phyloP scores from a whole-genome alignment of 805 yeast species.

The Sugiyamaella mastotermitis region DNA sequence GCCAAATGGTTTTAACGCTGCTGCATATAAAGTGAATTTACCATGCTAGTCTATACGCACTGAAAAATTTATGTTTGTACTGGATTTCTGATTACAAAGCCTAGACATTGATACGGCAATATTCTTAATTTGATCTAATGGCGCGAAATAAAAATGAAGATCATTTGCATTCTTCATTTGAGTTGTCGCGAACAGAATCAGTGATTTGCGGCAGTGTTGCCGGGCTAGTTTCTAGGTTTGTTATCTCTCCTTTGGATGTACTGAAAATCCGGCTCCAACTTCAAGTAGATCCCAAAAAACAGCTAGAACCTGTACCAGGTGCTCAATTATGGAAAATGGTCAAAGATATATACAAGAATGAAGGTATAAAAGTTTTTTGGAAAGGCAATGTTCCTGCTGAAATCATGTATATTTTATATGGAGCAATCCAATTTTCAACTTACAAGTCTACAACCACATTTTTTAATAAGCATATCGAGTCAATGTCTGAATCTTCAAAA shows the following conservation, averaged over 20 bases:
- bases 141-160: conserved; percentile 11
- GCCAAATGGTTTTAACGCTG: too few relatives aligned
- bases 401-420: conserved; percentile 74
- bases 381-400: conserved; percentile 95
- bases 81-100: too few relatives aligned
- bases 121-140: too few relatives aligned
- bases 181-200: conserved; percentile 48
- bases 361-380: conserved; percentile 81
- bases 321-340: conserved; percentile 28
- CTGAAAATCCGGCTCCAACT: conserved; percentile 71
- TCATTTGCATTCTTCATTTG: conserved; percentile 36
- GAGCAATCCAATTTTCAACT: conserved; percentile 76
- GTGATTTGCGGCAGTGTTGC: conserved; percentile 65
- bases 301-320: conserved; percentile 17
- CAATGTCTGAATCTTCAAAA: conserved; percentile 36
- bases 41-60: too few relatives aligned
- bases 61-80: too few relatives aligned
- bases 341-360: conserved; percentile 44
- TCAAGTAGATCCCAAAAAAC: conserved; percentile 28
- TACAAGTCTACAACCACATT: conserved; percentile 50
- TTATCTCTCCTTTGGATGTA: conserved; percentile 75
- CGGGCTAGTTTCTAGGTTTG: conserved; percentile 55
- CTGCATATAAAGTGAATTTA: too few relatives aligned
- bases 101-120: too few relatives aligned
- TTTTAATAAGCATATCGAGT: conserved; percentile 28